Evolutionary conservation across 805 yeast genomes (phyloP).

Genomic region (Schizosaccharomyces lindneri): DNA sequence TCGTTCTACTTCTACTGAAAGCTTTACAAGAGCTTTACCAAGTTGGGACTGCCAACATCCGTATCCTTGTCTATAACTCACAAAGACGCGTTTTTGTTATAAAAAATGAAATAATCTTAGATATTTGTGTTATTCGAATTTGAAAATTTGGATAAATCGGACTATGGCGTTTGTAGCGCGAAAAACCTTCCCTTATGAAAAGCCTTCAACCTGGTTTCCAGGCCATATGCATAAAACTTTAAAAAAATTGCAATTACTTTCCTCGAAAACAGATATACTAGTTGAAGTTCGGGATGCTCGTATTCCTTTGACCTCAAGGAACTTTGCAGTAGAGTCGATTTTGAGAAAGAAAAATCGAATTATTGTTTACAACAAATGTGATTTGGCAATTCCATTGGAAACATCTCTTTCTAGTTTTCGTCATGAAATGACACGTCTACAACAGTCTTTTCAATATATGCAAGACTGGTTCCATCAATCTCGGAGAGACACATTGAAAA

Average conservation of each 20-base stretch:
- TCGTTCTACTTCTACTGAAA: too few species aligned
- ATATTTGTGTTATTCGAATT: too few species aligned
- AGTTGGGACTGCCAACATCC: too few species aligned
- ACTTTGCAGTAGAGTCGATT: constrained; percentile 48
- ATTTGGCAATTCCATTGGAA: constrained; percentile 19
- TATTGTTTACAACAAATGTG: constrained; percentile 59
- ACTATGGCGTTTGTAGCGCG: neutral
- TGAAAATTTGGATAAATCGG: neutral
- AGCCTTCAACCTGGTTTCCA: constrained; percentile 29
- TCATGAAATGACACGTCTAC: neutral
- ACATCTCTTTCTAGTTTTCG: constrained; percentile 16
- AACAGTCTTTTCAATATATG: neutral
- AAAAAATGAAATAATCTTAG: too few species aligned
- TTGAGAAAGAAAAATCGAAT: constrained; percentile 29
- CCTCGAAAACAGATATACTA: constrained; percentile 61
- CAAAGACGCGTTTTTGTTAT: too few species aligned
- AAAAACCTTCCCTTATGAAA: neutral
- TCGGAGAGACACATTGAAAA: neutral
- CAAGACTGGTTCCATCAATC: neutral
- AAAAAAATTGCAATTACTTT: constrained; percentile 33
- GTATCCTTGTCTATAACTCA: too few species aligned
- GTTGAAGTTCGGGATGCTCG: constrained; percentile 72
- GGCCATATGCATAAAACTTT: constrained; percentile 78
- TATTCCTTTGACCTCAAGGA: constrained; percentile 68
- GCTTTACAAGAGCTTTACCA: too few species aligned